Evolutionary conservation across 306 rosid species (phyloP).

Genomic region (Aeschynomene evenia): DNA sequence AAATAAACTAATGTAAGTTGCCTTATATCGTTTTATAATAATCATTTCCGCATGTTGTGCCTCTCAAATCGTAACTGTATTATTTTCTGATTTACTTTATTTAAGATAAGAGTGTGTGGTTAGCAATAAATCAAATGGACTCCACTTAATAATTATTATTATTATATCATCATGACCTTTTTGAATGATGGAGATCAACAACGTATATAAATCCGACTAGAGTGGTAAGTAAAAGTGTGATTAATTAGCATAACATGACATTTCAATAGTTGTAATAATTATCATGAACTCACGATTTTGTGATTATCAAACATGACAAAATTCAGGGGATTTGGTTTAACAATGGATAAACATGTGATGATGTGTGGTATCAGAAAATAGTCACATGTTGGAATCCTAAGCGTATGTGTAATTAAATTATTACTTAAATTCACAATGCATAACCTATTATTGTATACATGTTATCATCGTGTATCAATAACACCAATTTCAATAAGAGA

Average conservation of each 20-base stretch:
- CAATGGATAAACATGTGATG: background rate
- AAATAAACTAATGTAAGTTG: background rate
- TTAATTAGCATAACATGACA: background rate
- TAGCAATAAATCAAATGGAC: constrained; percentile 1
- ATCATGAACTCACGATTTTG: background rate
- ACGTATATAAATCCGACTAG: background rate
- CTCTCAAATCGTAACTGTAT: background rate
- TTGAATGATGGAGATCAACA: background rate
- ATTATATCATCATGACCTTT: background rate
- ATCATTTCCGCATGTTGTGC: background rate
- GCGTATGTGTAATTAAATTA: background rate
- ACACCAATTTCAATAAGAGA: background rate
- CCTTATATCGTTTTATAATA: background rate
- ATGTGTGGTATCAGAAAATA: background rate
- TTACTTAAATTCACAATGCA: background rate
- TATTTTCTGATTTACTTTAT: background rate
- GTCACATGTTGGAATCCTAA: background rate
- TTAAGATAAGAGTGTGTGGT: background rate
- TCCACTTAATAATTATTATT: background rate
- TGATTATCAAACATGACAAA: background rate
- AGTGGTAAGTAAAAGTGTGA: background rate
- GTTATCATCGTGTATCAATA: no score
- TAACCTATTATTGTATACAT: background rate
- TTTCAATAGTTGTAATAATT: background rate
- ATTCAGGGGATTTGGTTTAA: background rate